phyloP scores from a whole-genome alignment of 345 rosid genomes.

The Arabidopsis suecica region DNA sequence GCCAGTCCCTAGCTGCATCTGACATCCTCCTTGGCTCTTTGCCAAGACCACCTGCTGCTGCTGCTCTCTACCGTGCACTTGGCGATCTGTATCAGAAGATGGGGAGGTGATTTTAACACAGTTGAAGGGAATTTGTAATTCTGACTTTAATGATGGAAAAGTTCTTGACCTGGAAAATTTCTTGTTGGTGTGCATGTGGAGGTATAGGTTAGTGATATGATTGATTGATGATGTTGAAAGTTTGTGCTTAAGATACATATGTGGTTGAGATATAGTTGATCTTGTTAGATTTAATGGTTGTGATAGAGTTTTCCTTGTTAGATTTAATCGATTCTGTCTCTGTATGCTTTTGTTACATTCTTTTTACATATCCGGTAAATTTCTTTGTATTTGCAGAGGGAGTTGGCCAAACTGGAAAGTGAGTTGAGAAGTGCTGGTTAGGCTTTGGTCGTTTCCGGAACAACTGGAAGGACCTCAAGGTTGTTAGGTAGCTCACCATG shows the following conservation, averaged over 20 bases:
- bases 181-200: background rate
- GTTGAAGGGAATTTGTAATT: constrained; percentile 23
- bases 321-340: no score
- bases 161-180: constrained; percentile 28
- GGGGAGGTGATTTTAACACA: constrained; percentile 47
- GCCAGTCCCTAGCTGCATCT: constrained; percentile 71
- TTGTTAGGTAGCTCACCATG: constrained; percentile 5
- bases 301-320: no score
- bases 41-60: constrained; percentile 89
- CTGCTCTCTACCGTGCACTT: constrained; percentile 77
- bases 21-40: constrained; percentile 83
- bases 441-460: constrained; percentile 45
- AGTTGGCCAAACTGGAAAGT: constrained; percentile 80
- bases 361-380: no score
- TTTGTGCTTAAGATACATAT: no score
- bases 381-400: constrained; percentile 58
- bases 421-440: constrained; percentile 58
- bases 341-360: no score
- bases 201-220: no score
- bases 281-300: no score
- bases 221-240: no score
- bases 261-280: no score
- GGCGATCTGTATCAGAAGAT: constrained; percentile 69
- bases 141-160: background rate
- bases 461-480: constrained; percentile 56